Evolutionary conservation across 1,284 basidiomycete genomes (phyloP).

Genomic region (Cronartium quercuum): DNA sequence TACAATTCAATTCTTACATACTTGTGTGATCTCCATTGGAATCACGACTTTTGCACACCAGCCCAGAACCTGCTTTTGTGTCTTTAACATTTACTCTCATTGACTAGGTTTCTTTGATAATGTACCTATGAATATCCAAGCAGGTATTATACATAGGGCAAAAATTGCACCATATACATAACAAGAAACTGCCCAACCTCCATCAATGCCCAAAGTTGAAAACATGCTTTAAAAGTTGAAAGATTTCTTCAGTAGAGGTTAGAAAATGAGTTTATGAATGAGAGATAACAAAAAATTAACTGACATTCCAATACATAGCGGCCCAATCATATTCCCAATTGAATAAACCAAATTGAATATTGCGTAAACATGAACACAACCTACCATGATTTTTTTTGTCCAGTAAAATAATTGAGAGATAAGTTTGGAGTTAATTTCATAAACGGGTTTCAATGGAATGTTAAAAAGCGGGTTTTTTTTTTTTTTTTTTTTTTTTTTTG

Average conservation of each 20-base stretch:
- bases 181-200: not conserved
- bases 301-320: slow-evolving; percentile 26
- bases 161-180: not conserved
- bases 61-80: no score
- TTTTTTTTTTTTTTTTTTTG: not conserved
- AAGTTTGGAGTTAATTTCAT: not conserved
- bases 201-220: not conserved
- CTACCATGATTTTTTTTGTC: not conserved
- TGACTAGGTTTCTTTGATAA: no score
- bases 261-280: not conserved
- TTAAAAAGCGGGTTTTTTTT: not conserved
- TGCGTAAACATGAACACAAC: slow-evolving; percentile 29
- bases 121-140: slow-evolving; percentile 1
- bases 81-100: no score
- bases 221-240: not conserved
- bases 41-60: no score
- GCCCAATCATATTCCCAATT: slow-evolving; percentile 5
- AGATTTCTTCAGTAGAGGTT: not conserved
- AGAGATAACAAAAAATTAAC: not conserved
- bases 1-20: no score
- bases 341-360: slow-evolving; percentile 31
- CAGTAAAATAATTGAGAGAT: not conserved
- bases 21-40: no score
- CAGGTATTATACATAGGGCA: slow-evolving; percentile 2
- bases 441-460: no score